Conservation (phyloP, 2,329 filamentous ascomycete genomes). For the Microsporum audouinii region DNA sequence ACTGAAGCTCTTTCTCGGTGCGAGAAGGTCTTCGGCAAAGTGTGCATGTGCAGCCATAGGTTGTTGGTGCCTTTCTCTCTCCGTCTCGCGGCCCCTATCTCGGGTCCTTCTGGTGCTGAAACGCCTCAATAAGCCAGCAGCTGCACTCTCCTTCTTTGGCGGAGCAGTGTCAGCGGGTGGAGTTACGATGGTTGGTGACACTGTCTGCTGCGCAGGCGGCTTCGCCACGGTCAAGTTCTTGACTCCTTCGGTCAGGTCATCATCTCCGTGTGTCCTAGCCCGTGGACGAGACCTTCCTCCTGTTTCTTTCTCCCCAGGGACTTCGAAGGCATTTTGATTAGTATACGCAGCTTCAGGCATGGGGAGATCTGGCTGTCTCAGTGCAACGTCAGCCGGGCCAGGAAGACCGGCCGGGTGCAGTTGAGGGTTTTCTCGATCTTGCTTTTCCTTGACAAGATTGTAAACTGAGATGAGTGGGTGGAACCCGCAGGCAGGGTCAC, state of each 20-base stretch:
- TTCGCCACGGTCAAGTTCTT: slow-evolving; percentile 52
- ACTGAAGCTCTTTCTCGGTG: slow-evolving; percentile 78
- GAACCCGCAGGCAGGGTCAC: slow-evolving; percentile 85
- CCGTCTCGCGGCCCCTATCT: slow-evolving; percentile 38
- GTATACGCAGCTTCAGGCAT: slow-evolving; percentile 81
- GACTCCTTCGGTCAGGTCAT: slow-evolving; percentile 66
- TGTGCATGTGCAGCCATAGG: slow-evolving; percentile 73
- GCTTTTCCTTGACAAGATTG: slow-evolving; percentile 90
- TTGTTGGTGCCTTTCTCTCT: slow-evolving; percentile 46
- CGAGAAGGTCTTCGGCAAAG: slow-evolving; percentile 55
- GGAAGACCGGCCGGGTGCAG: slow-evolving; percentile 47
- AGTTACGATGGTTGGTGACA: slow-evolving; percentile 39
- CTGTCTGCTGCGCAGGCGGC: slow-evolving; percentile 36
- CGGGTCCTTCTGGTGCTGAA: slow-evolving; percentile 73
- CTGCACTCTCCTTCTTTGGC: slow-evolving; percentile 74
- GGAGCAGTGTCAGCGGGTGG: slow-evolving; percentile 48
- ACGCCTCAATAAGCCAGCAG: slow-evolving; percentile 69
- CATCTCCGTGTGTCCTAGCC: slow-evolving; percentile 87
- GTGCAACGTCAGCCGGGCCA: slow-evolving; percentile 44
- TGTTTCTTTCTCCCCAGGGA: slow-evolving; percentile 77
- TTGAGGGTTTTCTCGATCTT: slow-evolving; percentile 55
- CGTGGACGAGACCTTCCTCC: slow-evolving; percentile 72
- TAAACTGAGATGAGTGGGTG: slow-evolving; percentile 89
- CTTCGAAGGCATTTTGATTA: slow-evolving; percentile 71
- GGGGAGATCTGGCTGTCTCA: slow-evolving; percentile 61